Evolutionary conservation across 2,329 filamentous ascomycete genomes (phyloP), one percentile per base, ranked within the genome.

Genomic region (Aaosphaeria pasadenensis): DNA sequence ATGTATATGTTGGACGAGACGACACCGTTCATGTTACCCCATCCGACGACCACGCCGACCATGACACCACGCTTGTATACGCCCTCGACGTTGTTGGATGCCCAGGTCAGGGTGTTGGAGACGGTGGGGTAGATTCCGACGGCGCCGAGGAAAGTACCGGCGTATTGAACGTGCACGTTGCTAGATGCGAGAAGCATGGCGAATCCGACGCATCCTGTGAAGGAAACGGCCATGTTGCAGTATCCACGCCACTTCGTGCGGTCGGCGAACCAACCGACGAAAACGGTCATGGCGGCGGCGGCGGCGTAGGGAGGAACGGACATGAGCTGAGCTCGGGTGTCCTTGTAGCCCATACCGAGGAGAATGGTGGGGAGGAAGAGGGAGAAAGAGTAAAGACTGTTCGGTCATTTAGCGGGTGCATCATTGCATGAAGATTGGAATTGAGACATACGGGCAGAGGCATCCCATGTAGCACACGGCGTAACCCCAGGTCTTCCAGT

Each of bases 21-120:
- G 41, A 96, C 82, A 46, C 91, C 91, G 69, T 95, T 95, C 50
- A 96, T 76, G 67, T 96, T 96, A 43, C 91, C 91, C 88, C 89
- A 95, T 35, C 72, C 91, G 51, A 96, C 94, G 48, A 96, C 87
- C 49, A 96, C 84, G 2, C 91, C 91, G 2, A 96, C 74, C 1
- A 89, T 89, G 39, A 96, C 86, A 45, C 91, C 91, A 38, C 91
- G 84, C 76, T 96, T 96, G 72, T 95, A 95, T 5, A 92, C 88
- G n/a, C 91, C 88, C 70, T 96, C 91, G 43, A 86, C 81, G 55
- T 96, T 96, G 74, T 96, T 96, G 49, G 86, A 85, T 28, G 86
- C 78, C 91, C 91, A 96, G 3, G 86, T 84, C 54, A 96, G 88
- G 0, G 90, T 95, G 67, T 95, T 94, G 29, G 89, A 75, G 45